Conservation (phyloP, 2,329 filamentous ascomycete species). For the Penicillium sp. region DNA sequence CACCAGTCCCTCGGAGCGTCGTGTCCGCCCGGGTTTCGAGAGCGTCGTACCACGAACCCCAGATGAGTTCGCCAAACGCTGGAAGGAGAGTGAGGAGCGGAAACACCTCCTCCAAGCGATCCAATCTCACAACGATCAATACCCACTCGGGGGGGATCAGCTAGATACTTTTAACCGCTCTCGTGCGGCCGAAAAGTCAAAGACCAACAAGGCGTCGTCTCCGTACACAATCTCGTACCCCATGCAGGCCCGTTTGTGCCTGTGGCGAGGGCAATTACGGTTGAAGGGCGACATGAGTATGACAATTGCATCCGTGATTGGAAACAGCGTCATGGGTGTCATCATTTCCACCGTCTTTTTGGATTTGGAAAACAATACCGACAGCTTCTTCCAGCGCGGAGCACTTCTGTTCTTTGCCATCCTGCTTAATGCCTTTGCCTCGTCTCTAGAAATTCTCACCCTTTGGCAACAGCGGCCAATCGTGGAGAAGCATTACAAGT, state of each 20-base stretch:
- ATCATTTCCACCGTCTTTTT: slow-evolving; percentile 81
- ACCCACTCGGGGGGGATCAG: slow-evolving; percentile 40
- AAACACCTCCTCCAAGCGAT: slow-evolving; percentile 45
- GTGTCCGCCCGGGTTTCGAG: slow-evolving; percentile 62
- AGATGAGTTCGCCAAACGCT: slow-evolving; percentile 66
- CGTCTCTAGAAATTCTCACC: slow-evolving; percentile 78
- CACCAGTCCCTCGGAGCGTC: slow-evolving; percentile 65
- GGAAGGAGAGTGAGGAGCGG: slow-evolving; percentile 58
- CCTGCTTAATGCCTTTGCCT: slow-evolving; percentile 80
- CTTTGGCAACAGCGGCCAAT: slow-evolving; percentile 88
- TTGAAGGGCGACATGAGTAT: slow-evolving; percentile 75
- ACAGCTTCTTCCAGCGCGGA: slow-evolving; percentile 76
- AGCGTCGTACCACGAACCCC: slow-evolving; percentile 66
- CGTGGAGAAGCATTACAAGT: slow-evolving; percentile 85
- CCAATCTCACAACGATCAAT: slow-evolving; percentile 41
- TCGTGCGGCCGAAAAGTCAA: slow-evolving; percentile 45
- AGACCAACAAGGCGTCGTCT: slow-evolving; percentile 62
- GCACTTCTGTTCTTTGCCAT: slow-evolving; percentile 83
- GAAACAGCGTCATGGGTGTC: slow-evolving; percentile 73
- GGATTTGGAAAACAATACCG: slow-evolving; percentile 67
- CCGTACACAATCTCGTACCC: slow-evolving; percentile 79
- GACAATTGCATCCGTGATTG: slow-evolving; percentile 65
- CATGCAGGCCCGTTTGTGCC: slow-evolving; percentile 76
- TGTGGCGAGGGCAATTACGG: slow-evolving; percentile 77
- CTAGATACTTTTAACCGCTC: slow-evolving; percentile 43